These are phyloP conservation scores for Backusella morwellensis DNA, from an alignment of 192 early-diverging fungal genomes.

Conservation along the genomic window DNA sequence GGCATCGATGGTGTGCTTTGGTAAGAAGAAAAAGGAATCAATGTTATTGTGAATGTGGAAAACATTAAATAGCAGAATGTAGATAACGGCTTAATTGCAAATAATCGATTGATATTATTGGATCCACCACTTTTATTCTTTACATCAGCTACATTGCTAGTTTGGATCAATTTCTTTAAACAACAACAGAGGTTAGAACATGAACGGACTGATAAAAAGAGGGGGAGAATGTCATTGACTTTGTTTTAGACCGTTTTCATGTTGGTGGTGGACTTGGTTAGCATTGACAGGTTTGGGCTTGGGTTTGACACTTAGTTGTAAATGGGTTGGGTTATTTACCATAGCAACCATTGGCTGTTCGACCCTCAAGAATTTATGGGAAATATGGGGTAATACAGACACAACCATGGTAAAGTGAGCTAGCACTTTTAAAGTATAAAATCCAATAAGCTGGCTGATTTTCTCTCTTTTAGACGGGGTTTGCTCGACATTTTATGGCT, in stretches of 20 bases:
- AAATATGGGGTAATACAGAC: conserved; percentile 70
- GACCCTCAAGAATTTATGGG: conserved; percentile 86
- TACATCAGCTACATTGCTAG: conserved; percentile 70
- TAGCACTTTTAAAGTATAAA: no score
- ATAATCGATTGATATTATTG: conserved; percentile 88
- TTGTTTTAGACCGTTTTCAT: conserved; percentile 59
- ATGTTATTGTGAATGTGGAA: background rate
- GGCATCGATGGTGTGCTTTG: conserved; percentile 78
- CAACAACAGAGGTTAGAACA: conserved; percentile 19
- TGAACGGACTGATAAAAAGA: background rate
- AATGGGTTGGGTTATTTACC: conserved; percentile 95
- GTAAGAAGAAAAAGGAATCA: conserved; percentile 36
- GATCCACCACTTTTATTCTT: conserved; percentile 92
- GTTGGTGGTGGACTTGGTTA: conserved; percentile 88
- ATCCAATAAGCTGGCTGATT: no score
- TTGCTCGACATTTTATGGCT: conserved; percentile 76
- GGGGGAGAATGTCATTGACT: no score
- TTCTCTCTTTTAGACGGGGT: background rate
- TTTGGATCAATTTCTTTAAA: conserved; percentile 90
- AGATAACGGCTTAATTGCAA: conserved; percentile 90
- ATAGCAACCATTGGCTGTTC: conserved; percentile 87
- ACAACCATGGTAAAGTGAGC: conserved; percentile 31
- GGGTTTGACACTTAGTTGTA: conserved; percentile 76
- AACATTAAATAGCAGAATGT: no score
- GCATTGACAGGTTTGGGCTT: conserved; percentile 79